Evolutionary conservation across 352 stramenopile genomes (phyloP).

Genomic region (Globisporangium abappressorium): DNA sequence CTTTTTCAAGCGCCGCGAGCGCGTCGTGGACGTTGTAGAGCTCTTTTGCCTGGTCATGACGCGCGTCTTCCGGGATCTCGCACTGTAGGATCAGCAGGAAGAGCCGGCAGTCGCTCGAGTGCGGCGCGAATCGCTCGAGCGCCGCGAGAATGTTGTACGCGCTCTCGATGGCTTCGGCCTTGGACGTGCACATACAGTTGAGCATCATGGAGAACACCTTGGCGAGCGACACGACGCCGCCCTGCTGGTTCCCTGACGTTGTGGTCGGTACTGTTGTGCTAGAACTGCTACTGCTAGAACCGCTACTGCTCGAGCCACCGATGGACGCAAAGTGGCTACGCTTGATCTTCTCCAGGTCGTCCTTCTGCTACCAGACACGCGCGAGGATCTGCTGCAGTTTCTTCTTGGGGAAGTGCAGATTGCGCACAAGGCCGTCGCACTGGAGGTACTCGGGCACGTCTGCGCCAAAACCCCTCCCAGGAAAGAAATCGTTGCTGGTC

Average conservation of each 20-base stretch:
- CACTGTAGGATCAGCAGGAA: conserved; percentile 50
- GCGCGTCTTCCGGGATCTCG: conserved; percentile 45
- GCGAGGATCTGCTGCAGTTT: conserved; percentile 48
- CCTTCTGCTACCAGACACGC: conserved; percentile 59
- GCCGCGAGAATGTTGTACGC: conserved; percentile 58
- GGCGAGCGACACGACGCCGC: conserved; percentile 20
- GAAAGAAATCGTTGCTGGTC: conserved; percentile 32
- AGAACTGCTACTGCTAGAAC: not conserved
- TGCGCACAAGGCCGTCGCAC: conserved; percentile 56
- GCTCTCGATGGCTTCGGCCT: conserved; percentile 43
- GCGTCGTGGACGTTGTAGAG: conserved; percentile 46
- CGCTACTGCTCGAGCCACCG: not conserved
- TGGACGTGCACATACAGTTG: conserved; percentile 28
- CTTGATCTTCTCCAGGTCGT: conserved; percentile 45
- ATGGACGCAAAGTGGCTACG: conserved; percentile 19
- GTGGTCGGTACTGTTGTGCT: not conserved
- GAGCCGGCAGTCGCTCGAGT: conserved; percentile 48
- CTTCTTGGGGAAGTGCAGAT: conserved; percentile 41
- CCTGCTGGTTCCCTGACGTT: not conserved
- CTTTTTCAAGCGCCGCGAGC: conserved; percentile 43
- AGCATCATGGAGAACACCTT: conserved; percentile 38
- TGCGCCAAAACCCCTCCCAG: conserved; percentile 25
- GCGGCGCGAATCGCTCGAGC: conserved; percentile 36
- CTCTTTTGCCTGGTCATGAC: conserved; percentile 40
- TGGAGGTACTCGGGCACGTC: conserved; percentile 57